phyloP scores from a whole-genome alignment of 1,284 basidiomycete genomes.

The Malassezia caprae region DNA sequence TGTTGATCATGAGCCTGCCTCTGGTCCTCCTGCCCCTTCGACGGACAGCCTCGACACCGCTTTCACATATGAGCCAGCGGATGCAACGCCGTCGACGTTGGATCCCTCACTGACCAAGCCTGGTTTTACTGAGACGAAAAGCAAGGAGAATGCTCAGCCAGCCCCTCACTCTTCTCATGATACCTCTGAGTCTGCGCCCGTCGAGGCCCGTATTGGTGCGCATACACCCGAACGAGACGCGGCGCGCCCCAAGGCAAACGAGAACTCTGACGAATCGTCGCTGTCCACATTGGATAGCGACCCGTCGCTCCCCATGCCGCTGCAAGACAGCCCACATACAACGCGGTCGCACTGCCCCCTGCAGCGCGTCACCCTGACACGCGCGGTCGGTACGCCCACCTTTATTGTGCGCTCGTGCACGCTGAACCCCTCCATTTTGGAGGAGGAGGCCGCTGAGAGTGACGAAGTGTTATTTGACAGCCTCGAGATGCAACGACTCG shows the following conservation, averaged over 20 bases:
- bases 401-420: conserved; percentile 13
- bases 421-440: neutral
- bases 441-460: conserved; percentile 9
- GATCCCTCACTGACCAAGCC: neutral
- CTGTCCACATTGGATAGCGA: neutral
- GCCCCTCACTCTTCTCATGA: neutral
- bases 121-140: neutral
- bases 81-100: neutral
- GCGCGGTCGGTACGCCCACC: conserved; percentile 1
- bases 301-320: neutral
- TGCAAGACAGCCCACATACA: neutral
- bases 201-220: too few species aligned
- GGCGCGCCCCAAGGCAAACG: too few species aligned
- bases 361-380: conserved; percentile 6
- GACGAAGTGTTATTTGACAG: conserved; percentile 1
- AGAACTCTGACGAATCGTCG: too few species aligned
- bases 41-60: neutral
- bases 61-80: too few species aligned
- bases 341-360: conserved; percentile 11
- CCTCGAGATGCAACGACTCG: conserved; percentile 13
- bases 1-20: neutral
- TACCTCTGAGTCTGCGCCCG: neutral
- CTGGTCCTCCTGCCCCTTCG: neutral
- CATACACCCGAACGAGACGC: too few species aligned
- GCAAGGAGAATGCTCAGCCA: neutral